phyloP scores from a whole-genome alignment of 441 rosid genomes.

The Geranium incanum region DNA sequence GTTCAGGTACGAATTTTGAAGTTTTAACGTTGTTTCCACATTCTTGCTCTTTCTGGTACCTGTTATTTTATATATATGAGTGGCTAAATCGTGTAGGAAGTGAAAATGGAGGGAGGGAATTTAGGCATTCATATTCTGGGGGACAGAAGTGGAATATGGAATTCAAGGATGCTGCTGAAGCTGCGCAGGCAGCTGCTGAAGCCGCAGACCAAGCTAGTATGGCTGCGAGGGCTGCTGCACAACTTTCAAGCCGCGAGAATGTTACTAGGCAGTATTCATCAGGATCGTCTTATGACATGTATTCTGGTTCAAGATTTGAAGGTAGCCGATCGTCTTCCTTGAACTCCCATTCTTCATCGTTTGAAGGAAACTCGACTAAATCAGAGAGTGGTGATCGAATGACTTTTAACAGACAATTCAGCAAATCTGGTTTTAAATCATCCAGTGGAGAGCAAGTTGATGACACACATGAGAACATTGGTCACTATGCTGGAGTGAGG shows the following conservation, averaged over 20 bases:
- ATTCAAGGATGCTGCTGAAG: conserved; percentile 77
- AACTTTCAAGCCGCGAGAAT: conserved; percentile 64
- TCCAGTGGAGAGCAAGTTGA: conserved; percentile 22
- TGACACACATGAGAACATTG: conserved; percentile 20
- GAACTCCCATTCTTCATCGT: conserved; percentile 27
- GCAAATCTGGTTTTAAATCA: conserved; percentile 30
- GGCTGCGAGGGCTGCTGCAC: conserved; percentile 93
- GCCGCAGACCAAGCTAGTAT: conserved; percentile 92
- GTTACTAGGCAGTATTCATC: conserved; percentile 38
- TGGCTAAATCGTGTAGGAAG: conserved; percentile 33
- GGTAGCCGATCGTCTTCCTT: conserved; percentile 22
- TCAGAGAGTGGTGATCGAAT: conserved; percentile 22
- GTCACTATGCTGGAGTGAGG: conserved; percentile 26
- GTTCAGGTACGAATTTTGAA: conserved; percentile 36
- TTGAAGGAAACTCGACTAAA: conserved; percentile 31
- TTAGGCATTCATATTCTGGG: conserved; percentile 35
- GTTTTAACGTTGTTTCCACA: too few relatives aligned
- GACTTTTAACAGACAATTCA: conserved; percentile 33
- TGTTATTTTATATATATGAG: conserved; percentile 10
- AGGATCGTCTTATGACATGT: conserved; percentile 27
- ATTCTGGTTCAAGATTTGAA: conserved; percentile 31
- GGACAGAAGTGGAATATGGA: conserved; percentile 65
- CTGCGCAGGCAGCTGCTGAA: conserved; percentile 93
- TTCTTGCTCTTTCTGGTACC: conserved; percentile 13
- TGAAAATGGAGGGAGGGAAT: conserved; percentile 32